Conservation (phyloP, 306 rosid genomes). For the Carpinus fangiana region DNA sequence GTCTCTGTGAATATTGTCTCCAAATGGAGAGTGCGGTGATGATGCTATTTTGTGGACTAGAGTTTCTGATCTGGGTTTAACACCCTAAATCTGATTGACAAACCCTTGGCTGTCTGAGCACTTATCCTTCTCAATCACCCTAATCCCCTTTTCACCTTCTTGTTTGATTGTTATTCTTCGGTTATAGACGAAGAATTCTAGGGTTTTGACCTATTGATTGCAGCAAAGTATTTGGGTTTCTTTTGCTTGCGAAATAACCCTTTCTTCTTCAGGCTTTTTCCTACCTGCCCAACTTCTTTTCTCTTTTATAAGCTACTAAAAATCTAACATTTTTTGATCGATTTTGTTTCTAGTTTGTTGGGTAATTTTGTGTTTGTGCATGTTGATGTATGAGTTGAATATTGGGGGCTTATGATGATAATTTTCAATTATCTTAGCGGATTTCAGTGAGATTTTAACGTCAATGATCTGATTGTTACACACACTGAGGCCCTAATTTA, state of each 20-base stretch:
- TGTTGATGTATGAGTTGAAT: neutral
- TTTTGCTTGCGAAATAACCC: neutral
- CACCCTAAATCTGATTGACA: conserved; percentile 60
- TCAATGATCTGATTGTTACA: conserved; percentile 96
- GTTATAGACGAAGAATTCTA: no score
- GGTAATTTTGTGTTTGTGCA: neutral
- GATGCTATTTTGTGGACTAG: conserved; percentile 77
- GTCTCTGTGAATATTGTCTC: no score
- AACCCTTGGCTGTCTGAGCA: conserved; percentile 99
- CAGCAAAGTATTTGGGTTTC: neutral
- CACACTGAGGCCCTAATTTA: conserved; percentile 72
- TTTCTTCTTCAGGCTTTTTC: neutral
- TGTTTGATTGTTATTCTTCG: no score
- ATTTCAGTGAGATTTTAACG: conserved; percentile 75
- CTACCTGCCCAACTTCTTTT: neutral
- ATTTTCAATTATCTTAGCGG: conserved; percentile 74
- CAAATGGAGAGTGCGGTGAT: conserved; percentile 50
- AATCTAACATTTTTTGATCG: neutral
- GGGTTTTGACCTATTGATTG: neutral
- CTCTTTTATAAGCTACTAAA: neutral
- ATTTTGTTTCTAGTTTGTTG: neutral
- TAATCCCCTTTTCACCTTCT: neutral
- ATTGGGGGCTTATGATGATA: conserved; percentile 69
- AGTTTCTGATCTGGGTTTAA: conserved; percentile 84
- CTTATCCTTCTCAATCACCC: neutral